phyloP scores from a whole-genome alignment of 108 stramenopile genomes.

The Asterionellopsis glacialis region DNA sequence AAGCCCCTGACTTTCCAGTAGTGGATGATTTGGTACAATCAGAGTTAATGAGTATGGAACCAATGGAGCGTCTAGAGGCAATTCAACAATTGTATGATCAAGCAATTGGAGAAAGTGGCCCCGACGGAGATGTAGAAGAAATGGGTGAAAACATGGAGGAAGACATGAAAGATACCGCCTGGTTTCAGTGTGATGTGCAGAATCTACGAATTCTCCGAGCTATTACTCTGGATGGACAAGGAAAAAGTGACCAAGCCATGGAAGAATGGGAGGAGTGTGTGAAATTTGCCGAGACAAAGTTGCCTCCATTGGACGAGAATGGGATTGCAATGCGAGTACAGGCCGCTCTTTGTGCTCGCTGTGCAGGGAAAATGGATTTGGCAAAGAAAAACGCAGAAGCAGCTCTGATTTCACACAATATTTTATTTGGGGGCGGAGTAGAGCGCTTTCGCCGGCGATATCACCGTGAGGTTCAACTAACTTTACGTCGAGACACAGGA shows the following conservation, averaged over 20 bases:
- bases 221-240: conserved; percentile 61
- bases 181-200: conserved; percentile 72
- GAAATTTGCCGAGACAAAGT: conserved; percentile 36
- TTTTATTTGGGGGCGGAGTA: conserved; percentile 69
- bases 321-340: conserved; percentile 53
- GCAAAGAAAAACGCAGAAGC: conserved; percentile 47
- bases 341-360: conserved; percentile 52
- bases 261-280: conserved; percentile 56
- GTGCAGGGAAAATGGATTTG: conserved; percentile 16
- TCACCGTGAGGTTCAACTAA: conserved; percentile 44
- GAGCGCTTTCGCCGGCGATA: conserved; percentile 50
- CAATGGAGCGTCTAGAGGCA: conserved; percentile 56
- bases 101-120: conserved; percentile 39
- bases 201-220: conserved; percentile 64
- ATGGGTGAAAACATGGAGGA: conserved; percentile 4
- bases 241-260: conserved; percentile 39
- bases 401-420: conserved; percentile 54
- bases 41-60: conserved; percentile 64
- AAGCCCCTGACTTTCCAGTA: conserved; percentile 50
- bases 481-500: conserved; percentile 24
- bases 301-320: conserved; percentile 70
- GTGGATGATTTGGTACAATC: conserved; percentile 70
- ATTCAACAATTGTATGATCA: conserved; percentile 56
- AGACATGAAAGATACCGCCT: conserved; percentile 20
- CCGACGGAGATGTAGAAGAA: conserved; percentile 28